Conservation (phyloP, 805 yeast genomes). For the Kodamaea kakaduensis region DNA sequence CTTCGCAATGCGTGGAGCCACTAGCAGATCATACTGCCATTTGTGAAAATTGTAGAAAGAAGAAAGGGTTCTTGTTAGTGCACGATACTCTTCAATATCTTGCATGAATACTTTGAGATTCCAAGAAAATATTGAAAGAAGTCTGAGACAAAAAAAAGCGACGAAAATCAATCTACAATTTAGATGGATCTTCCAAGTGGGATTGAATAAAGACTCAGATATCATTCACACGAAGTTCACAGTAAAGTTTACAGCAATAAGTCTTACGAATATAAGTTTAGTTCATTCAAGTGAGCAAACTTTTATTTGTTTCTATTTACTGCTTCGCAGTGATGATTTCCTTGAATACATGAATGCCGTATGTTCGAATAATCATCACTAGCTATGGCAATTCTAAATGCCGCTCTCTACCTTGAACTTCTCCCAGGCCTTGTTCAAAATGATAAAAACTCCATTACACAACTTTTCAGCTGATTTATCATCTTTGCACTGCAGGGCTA, state of each 20-base stretch:
- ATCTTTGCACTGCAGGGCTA: constrained; percentile 32
- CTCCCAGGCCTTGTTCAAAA: constrained; percentile 74
- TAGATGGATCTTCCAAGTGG: too few species aligned
- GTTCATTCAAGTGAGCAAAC: too few species aligned
- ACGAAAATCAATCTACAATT: neutral
- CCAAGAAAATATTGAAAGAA: too few species aligned
- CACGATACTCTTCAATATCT: constrained; percentile 31
- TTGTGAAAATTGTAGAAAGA: constrained; percentile 31
- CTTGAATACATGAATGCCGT: too few species aligned
- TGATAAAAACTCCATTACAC: constrained; percentile 82
- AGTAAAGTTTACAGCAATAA: too few species aligned
- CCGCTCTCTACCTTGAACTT: constrained; percentile 20
- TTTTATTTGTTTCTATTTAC: too few species aligned
- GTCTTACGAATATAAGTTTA: too few species aligned
- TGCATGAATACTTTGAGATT: too few species aligned
- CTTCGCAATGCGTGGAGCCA: constrained; percentile 30
- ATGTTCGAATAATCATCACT: too few species aligned
- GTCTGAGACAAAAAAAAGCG: neutral
- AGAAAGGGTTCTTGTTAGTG: constrained; percentile 35
- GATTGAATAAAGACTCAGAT: too few species aligned
- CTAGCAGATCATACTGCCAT: constrained; percentile 30
- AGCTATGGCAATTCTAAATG: neutral
- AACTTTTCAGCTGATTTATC: constrained; percentile 71
- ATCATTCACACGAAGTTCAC: too few species aligned
- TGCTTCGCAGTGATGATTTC: too few species aligned